Evolutionary conservation across 129 eudicot genomes (phyloP), one percentile per base, ranked within the genome.

Genomic region (Mikania micrantha): DNA sequence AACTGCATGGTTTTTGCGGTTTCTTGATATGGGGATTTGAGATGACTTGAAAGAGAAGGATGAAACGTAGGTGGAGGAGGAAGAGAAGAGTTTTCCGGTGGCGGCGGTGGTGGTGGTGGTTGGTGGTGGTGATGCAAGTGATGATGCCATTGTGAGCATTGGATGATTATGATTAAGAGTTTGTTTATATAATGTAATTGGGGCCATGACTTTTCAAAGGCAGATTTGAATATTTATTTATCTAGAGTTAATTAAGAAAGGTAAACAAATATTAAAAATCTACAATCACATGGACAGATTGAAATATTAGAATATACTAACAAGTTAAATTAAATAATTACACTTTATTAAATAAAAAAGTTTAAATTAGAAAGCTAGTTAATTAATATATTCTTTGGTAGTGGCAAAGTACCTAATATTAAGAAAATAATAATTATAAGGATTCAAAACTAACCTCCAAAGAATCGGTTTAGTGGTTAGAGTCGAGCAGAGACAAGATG

Each of bases 21-120:
- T 72, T 78, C 70, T 66, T 17, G 74, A 35, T 41, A 38, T 49
- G 60, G 74, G 70, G 50, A 78, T 4, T 72, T 72, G 74, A 48
- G 82, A 78, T 72, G 82, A 78, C 61, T 60, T 72, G 70, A 78
- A 66, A 24, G 64, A 72, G 66, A 72, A 78, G 20, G 74, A 48
- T 67, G 67, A 60, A 52, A 67, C 27, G 34, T 67, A 67, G 29
- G 60, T 61, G n/a, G 71, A 54, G 56, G 81, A 56, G 40, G 78
- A 66, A 41, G 82, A 78, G 72, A 64, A 16, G 19, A 41, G 1
- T 16, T 69, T 62, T 36, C 70, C 60, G 74, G 82, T 56, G 77
- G 72, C 8, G 65, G 72, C 12, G 41, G 71, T 60, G 73, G 71
- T 19, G 77, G 72, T 12, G 65, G 72, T 17, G 41, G 71, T 60